phyloP scores from a whole-genome alignment of 306 rosid species.

The Oxytropis ochrocephala region DNA sequence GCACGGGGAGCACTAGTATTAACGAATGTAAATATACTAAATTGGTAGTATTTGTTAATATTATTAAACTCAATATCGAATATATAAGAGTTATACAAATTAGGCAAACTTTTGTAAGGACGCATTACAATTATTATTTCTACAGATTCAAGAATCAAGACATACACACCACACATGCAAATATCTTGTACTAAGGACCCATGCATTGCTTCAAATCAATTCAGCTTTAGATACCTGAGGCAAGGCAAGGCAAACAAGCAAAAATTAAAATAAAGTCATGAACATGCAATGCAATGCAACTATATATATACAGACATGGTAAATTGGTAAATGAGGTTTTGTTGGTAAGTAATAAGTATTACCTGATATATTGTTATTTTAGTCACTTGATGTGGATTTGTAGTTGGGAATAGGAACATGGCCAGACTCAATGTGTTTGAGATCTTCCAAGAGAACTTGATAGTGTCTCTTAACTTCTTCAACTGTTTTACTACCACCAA shows the following conservation, averaged over 20 bases:
- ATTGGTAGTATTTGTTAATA: too few species aligned
- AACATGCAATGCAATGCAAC: too few species aligned
- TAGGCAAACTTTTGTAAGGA: too few species aligned
- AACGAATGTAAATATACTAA: too few species aligned
- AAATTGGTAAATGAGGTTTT: too few species aligned
- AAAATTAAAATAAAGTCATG: neutral
- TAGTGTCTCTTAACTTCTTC: conserved; percentile 48
- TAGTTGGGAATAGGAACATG: conserved; percentile 49
- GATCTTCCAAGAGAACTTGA: conserved; percentile 48
- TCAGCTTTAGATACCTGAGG: conserved; percentile 29
- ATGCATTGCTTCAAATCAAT: neutral
- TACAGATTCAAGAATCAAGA: neutral
- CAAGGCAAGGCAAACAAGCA: neutral
- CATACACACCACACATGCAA: neutral
- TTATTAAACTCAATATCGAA: too few species aligned
- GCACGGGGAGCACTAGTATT: too few species aligned
- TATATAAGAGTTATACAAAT: too few species aligned
- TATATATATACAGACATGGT: too few species aligned
- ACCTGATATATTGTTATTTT: neutral
- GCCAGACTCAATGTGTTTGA: conserved; percentile 45
- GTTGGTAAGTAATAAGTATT: neutral
- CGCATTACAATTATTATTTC: too few species aligned
- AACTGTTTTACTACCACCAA: conserved; percentile 39
- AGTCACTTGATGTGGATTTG: neutral
- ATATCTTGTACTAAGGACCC: neutral